Percentiles rank a stretch among this genome's conserved stretches.
phyloP scores from a whole-genome alignment of 352 stramenopile genomes.

The Phytopythium sindhum region DNA sequence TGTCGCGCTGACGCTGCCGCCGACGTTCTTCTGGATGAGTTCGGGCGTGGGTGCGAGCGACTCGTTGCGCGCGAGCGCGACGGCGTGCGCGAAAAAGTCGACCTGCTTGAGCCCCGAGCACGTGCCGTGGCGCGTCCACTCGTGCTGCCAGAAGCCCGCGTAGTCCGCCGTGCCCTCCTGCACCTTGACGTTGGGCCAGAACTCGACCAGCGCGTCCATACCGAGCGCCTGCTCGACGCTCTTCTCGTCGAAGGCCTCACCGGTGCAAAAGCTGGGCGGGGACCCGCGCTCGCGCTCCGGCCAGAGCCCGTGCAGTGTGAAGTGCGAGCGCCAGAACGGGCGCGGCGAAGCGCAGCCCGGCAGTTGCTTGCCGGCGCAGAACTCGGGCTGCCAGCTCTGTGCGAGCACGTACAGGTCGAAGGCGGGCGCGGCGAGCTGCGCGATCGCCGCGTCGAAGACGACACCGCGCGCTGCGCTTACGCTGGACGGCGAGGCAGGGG shows the following conservation, averaged over 20 bases:
- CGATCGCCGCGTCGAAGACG: conserved; percentile 34
- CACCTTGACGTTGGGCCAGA: conserved; percentile 88
- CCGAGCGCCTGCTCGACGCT: conserved; percentile 63
- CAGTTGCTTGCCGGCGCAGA: conserved; percentile 70
- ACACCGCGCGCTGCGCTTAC: neutral
- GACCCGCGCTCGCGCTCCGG: conserved; percentile 63
- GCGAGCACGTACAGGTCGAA: conserved; percentile 91
- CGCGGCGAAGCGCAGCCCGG: conserved; percentile 66
- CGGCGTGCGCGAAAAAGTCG: conserved; percentile 79
- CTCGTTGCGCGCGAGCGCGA: conserved; percentile 79
- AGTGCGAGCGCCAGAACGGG: conserved; percentile 76
- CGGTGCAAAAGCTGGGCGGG: conserved; percentile 74
- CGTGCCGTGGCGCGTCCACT: conserved; percentile 93
- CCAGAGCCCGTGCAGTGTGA: conserved; percentile 90
- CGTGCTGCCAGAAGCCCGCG: conserved; percentile 91
- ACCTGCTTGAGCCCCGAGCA: conserved; percentile 86
- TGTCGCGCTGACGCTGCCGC: conserved; percentile 36
- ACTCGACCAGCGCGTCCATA: conserved; percentile 65
- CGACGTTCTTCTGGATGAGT: conserved; percentile 60
- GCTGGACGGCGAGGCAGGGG: neutral
- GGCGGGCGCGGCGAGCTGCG: conserved; percentile 9
- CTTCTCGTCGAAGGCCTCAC: conserved; percentile 65
- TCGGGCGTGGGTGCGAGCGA: conserved; percentile 54
- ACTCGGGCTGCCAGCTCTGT: conserved; percentile 88
- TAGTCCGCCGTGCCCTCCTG: conserved; percentile 43